Base-by-base conservation (phyloP, 1,139 yeast species). In the Protomyces pachydermus region DNA sequence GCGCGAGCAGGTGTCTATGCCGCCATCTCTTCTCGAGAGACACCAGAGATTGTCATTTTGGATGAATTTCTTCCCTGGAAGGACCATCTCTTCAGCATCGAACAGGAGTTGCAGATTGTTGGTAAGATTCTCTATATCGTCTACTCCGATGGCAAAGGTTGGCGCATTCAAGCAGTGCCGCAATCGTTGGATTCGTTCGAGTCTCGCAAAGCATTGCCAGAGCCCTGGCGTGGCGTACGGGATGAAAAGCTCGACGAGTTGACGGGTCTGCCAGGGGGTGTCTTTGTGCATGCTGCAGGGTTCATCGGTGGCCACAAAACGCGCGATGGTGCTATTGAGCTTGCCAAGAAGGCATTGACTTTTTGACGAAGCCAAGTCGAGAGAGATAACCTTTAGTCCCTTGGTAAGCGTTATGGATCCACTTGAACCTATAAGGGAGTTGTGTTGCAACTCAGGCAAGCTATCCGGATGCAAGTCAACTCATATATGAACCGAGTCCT, bases 271-370 rank as follows among this genome's bases (percentile, higher is more conserved):
- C 84, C 83, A 23, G 97, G 89, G 2, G 88, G 97, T 73, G 84
- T 91, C 38, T 93, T 93, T 74, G 84, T 95, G 65, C 99, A 93
- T 72, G 97, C 98, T 54, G 89, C 96, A 55, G 98, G 99, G 0
- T 93, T 93, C 77, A 93, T 93, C 73, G 98, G 98, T 45, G 99
- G 99, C 61, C 90, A 95, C 67, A 81, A 85, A 72, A 81, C 95
- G 38, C 78, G 81, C 70, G 97, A 90, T 60, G 88, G 88, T 32
- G 98, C 87, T 18, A 75, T 89, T 65, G 77, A 82, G 71, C 80
- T 93, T 75, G 97, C 98, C n/a, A 78, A 77, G 71, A 75, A 79
- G 72, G 84, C 85, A 51, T 72, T 80, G 56, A 23, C 39, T 20
- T 34, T 62, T 10, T 48, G 48, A 42, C 6, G 10, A 2, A 34